A percentile compares a stretch with the other conserved stretches of the same genome.
These are phyloP conservation scores for Aspergillus cejpii DNA, from an alignment of 2,329 filamentous ascomycete genomes.

Conservation along the genomic window DNA sequence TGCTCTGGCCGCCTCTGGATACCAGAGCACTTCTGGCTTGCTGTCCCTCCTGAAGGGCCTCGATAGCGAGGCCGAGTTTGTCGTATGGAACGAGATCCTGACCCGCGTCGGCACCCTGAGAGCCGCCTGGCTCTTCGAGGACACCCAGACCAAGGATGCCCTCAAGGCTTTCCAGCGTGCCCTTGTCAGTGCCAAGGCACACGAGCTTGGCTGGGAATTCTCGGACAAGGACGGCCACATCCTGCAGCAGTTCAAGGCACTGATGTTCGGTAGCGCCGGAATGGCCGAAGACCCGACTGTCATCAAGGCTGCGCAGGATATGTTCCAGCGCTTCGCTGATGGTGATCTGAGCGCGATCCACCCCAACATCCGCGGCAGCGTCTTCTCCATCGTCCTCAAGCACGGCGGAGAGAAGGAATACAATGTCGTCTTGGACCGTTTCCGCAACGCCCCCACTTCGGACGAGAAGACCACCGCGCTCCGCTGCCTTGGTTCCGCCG, in stretches of 20 bases:
- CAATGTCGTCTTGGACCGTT: slow-evolving; percentile 67
- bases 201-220: slow-evolving; percentile 84
- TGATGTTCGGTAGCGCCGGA: slow-evolving; percentile 81
- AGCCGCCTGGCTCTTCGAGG: slow-evolving; percentile 82
- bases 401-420: slow-evolving; percentile 85
- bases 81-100: slow-evolving; percentile 91
- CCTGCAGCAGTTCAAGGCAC: slow-evolving; percentile 86
- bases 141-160: slow-evolving; percentile 61
- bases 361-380: slow-evolving; percentile 80
- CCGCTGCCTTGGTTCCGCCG: slow-evolving; percentile 71
- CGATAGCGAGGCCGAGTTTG: slow-evolving; percentile 72
- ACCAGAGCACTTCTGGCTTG: slow-evolving; percentile 86
- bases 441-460: slow-evolving; percentile 65
- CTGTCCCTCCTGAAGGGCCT: slow-evolving; percentile 81
- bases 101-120: slow-evolving; percentile 71
- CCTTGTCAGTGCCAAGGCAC: slow-evolving; percentile 70
- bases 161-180: slow-evolving; percentile 77
- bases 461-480: slow-evolving; percentile 91
- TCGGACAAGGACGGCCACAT: slow-evolving; percentile 79
- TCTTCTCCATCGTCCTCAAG: slow-evolving; percentile 77
- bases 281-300: slow-evolving; percentile 71
- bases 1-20: slow-evolving; percentile 80
- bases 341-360: slow-evolving; percentile 79
- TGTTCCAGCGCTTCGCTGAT: slow-evolving; percentile 76
- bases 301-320: slow-evolving; percentile 73